Evolutionary conservation across 768 basidiomycete species (phyloP).

Genomic region (Xerocomus brunneocitrinus): DNA sequence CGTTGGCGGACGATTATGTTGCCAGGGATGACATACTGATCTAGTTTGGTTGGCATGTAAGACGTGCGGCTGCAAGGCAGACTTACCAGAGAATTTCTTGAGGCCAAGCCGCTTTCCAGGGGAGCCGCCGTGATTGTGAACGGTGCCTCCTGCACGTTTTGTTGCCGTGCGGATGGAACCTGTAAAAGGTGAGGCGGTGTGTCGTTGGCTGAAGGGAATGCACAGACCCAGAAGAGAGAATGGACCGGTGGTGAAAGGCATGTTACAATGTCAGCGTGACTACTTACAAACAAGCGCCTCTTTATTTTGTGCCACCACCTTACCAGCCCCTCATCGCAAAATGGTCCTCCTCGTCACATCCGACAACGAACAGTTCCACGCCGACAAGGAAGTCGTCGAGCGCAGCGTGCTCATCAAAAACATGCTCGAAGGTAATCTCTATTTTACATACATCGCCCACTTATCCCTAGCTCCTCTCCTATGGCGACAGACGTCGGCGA

Average conservation of each 20-base stretch:
- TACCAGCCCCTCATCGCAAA: conserved; percentile 20
- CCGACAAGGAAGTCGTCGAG: conserved; percentile 93
- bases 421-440: conserved; percentile 87
- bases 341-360: conserved; percentile 91
- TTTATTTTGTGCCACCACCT: background rate
- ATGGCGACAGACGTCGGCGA: conserved; percentile 78
- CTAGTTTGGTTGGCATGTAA: conserved; percentile 38
- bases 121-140: conserved; percentile 89
- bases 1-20: conserved; percentile 96
- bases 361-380: conserved; percentile 90
- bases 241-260: conserved; percentile 36
- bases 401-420: conserved; percentile 97
- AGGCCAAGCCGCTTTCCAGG: conserved; percentile 91
- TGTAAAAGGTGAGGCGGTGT: conserved; percentile 15
- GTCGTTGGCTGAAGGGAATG: background rate
- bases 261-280: background rate
- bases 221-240: conserved; percentile 43
- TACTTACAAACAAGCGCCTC: background rate
- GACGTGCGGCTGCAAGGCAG: background rate
- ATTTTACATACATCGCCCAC: background rate
- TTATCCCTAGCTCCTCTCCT: background rate
- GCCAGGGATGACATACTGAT: conserved; percentile 88
- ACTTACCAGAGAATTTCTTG: conserved; percentile 91
- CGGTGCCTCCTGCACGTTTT: conserved; percentile 92
- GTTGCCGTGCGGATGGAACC: conserved; percentile 88